Evolutionary conservation across 2,329 filamentous ascomycete species (phyloP).

Genomic region (Ciborinia camelliae): DNA sequence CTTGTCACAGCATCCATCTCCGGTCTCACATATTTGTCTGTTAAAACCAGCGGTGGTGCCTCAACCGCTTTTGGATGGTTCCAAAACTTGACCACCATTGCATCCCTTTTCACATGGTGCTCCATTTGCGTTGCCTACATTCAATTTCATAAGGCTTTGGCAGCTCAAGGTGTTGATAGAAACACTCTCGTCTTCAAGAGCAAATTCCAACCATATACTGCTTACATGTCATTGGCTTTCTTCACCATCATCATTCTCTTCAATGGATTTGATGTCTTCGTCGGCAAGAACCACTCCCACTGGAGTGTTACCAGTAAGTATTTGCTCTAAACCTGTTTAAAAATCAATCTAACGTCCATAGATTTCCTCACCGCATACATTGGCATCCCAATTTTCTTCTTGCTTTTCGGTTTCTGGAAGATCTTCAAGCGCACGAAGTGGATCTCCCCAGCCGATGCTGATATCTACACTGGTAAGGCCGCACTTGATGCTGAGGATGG

Average conservation of each 20-base stretch:
- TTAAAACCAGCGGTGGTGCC: constrained; percentile 52
- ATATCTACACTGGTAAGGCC: constrained; percentile 45
- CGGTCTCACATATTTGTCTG: constrained; percentile 68
- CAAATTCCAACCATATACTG: constrained; percentile 66
- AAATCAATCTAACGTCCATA: constrained; percentile 55
- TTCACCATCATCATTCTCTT: constrained; percentile 71
- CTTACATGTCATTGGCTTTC: constrained; percentile 59
- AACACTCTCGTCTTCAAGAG: constrained; percentile 67
- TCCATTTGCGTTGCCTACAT: constrained; percentile 70
- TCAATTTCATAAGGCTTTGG: constrained; percentile 66
- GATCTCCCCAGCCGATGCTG: constrained; percentile 40
- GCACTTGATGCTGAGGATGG: constrained; percentile 45
- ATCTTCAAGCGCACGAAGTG: constrained; percentile 58
- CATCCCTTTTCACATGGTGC: constrained; percentile 70
- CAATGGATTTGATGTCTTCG: constrained; percentile 72
- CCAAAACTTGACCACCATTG: constrained; percentile 62
- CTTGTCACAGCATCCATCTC: constrained; percentile 62
- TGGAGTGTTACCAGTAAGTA: constrained; percentile 60
- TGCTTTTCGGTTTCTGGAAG: constrained; percentile 71
- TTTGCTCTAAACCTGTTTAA: not conserved
- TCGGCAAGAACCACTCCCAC: constrained; percentile 50
- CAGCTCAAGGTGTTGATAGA: constrained; percentile 65
- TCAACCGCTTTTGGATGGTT: constrained; percentile 43
- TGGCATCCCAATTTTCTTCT: constrained; percentile 68
- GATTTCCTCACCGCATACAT: constrained; percentile 73